Conservation (phyloP, 225 moss, liverwort and hornwort species). For the Rhytidiadelphus loreus region DNA sequence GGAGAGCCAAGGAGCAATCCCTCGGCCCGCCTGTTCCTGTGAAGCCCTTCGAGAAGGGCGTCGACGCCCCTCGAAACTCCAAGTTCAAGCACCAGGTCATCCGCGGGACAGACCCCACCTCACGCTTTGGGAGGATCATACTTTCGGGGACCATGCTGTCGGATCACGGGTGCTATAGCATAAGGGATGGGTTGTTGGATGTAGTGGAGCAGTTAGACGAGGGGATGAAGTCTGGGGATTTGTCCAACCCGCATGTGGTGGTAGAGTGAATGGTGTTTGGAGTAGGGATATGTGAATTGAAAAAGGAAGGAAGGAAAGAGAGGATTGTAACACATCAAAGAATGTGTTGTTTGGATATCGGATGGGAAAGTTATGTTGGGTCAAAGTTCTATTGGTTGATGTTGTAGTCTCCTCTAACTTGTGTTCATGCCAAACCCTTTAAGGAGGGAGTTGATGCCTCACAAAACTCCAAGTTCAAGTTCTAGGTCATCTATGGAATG, state of each 20-base stretch:
- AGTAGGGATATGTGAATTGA: too few species aligned
- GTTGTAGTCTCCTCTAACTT: background rate
- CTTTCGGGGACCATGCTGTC: slow-evolving; percentile 37
- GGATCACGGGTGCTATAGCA: slow-evolving; percentile 28
- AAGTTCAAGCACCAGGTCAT: slow-evolving; percentile 22
- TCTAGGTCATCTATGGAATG: slow-evolving; percentile 14
- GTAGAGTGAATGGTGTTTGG: background rate
- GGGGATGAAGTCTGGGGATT: background rate
- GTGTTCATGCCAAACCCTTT: background rate
- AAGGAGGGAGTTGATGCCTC: background rate
- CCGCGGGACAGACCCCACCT: slow-evolving; percentile 18
- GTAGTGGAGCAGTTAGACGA: background rate
- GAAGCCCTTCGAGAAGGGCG: background rate
- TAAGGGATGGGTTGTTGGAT: slow-evolving; percentile 12
- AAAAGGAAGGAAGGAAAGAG: background rate
- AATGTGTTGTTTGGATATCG: background rate
- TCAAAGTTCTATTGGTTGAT: background rate
- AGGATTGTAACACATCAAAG: background rate
- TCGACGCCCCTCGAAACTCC: slow-evolving; percentile 7
- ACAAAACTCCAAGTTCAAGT: background rate
- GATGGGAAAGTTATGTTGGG: background rate
- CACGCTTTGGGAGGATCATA: slow-evolving; percentile 46
- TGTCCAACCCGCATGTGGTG: background rate
- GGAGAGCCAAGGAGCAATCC: background rate
- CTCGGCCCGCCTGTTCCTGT: background rate